Evolutionary conservation across 768 basidiomycete genomes (phyloP), one percentile per base, ranked within the genome.

Genomic region (Rhodotorula babjevae): DNA sequence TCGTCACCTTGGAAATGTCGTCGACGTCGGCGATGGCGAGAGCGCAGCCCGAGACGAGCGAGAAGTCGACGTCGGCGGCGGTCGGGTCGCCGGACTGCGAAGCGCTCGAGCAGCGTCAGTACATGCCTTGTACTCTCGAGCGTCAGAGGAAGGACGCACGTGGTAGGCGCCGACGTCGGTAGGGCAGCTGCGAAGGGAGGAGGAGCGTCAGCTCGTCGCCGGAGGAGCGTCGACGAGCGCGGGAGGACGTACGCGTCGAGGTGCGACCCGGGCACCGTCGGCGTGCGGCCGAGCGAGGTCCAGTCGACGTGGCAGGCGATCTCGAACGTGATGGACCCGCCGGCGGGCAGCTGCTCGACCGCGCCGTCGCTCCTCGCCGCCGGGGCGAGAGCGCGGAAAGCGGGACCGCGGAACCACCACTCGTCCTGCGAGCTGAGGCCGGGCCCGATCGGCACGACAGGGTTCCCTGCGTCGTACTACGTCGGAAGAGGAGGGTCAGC

Each of bases 331-430:
- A 75, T 11, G 6, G 55, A 55, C 1, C 70, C 74, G 40, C 74
- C 74, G 31, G 74, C 74, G 10, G 61, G 64, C 7, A 75, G 61
- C 21, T 63, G 44, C 58, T 52, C 49, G 16, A 67, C 58, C 2
- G 46, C 44, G 1, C 58, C 65, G 18, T n/a, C 16, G 25, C 25
- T 52, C 50, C 50, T 9, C 25, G 19, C 21, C 29, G 23, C 12
- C 1, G n/a, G 74, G 21, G 55, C 49, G 27, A 71, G 56, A 0
- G 55, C 49, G 0, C 74, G 53, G 31, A n/a, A 65, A 18, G 33
- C 57, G 11, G 74, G 74, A 2, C 74, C 74, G 4, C 74, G 64
- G 62, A 75, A 75, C 74, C 74, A 75, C 70, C 70, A 71, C 23
- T 57, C 33, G 61, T 71, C 65, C 40, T 52, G 50, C 27, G 36